phyloP scores from a whole-genome alignment of 2,329 filamentous ascomycete genomes.

The Zarea fungicola region DNA sequence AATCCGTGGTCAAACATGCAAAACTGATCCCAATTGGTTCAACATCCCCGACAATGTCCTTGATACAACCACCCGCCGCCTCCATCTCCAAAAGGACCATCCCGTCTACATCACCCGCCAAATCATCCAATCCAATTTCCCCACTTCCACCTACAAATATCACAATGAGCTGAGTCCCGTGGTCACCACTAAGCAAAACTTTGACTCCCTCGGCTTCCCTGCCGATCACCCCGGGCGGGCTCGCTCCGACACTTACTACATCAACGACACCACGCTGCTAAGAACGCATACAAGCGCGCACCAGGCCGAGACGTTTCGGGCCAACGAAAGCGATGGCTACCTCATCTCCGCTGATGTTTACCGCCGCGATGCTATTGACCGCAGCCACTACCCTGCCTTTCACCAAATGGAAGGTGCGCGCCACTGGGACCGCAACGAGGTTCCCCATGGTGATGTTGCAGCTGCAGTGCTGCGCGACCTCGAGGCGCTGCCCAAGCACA shows the following conservation, averaged over 20 bases:
- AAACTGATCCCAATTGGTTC: constrained; percentile 70
- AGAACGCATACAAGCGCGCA: constrained; percentile 94
- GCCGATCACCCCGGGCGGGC: constrained; percentile 81
- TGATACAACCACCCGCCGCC: constrained; percentile 63
- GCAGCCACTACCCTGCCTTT: constrained; percentile 93
- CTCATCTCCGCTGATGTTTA: constrained; percentile 94
- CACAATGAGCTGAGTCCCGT: constrained; percentile 78
- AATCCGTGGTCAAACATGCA: constrained; percentile 60
- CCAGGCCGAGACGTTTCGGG: constrained; percentile 74
- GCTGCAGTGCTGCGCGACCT: constrained; percentile 66
- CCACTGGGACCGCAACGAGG: constrained; percentile 72
- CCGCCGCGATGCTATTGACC: constrained; percentile 87
- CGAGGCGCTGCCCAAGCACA: constrained; percentile 64
- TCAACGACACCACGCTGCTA: constrained; percentile 77
- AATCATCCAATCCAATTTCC: constrained; percentile 88
- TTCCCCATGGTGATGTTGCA: constrained; percentile 53
- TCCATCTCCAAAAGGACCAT: constrained; percentile 91
- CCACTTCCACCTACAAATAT: constrained; percentile 63
- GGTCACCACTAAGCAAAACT: constrained; percentile 82
- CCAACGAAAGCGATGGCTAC: constrained; percentile 70
- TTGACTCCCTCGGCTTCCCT: constrained; percentile 93
- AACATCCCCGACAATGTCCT: constrained; percentile 77
- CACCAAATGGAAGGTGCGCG: constrained; percentile 97
- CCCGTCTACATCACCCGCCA: constrained; percentile 85
- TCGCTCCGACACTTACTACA: constrained; percentile 90